A percentile compares a stretch with the other conserved stretches of the same genome.
phyloP scores from a whole-genome alignment of 179 eudicot species.

The Gypsophila paniculata region DNA sequence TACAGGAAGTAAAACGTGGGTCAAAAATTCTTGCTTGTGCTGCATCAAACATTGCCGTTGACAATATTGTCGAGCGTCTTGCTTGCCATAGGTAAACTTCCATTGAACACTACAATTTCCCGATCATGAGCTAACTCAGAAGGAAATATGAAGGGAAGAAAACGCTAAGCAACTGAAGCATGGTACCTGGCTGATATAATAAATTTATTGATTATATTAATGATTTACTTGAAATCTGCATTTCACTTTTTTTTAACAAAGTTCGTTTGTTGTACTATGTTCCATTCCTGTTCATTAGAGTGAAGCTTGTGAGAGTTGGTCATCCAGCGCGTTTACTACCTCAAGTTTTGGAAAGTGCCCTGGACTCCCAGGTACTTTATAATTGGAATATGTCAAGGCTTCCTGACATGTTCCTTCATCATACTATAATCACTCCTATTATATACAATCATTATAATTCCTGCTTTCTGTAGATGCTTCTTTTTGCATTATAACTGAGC shows the following conservation, averaged over 20 bases:
- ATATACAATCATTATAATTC: not conserved
- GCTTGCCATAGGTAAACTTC: conserved; percentile 67
- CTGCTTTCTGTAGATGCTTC: not conserved
- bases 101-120: conserved; percentile 3
- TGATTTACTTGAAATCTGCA: not conserved
- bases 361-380: conserved; percentile 65
- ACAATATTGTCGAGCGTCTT: conserved; percentile 94
- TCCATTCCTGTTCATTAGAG: conserved; percentile 43
- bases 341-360: conserved; percentile 94
- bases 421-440: not conserved
- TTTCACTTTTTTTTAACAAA: not conserved
- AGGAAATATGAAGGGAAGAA: not conserved
- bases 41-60: conserved; percentile 99
- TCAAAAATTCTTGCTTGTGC: conserved; percentile 99
- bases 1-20: conserved; percentile 97
- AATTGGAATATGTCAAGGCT: not conserved
- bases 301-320: conserved; percentile 93
- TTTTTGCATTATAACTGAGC: not conserved
- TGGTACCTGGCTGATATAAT: conserved; percentile 3
- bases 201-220: conserved; percentile 1
- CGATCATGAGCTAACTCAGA: not conserved
- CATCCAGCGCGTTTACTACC: conserved; percentile 99
- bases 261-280: conserved; percentile 2
- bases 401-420: not conserved
- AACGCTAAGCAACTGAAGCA: not conserved